A percentile compares a stretch with the other conserved stretches of the same genome.
These are phyloP conservation scores for Teratosphaeriaceae sp. DNA, from an alignment of 2,329 filamentous ascomycete genomes.

Conservation along the genomic window DNA sequence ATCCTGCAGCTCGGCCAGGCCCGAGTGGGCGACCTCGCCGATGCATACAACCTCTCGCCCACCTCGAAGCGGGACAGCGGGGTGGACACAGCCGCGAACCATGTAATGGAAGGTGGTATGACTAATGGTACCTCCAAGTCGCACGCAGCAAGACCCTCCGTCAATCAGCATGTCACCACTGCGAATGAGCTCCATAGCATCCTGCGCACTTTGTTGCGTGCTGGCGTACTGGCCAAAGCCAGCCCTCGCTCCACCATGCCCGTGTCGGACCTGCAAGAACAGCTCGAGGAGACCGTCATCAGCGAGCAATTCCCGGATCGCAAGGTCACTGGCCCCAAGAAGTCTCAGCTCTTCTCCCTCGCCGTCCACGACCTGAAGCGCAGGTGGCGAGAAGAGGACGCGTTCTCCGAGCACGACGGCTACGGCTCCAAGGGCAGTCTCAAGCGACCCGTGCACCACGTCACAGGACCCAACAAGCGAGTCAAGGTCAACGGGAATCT, in stretches of 20 bases:
- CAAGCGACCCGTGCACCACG: constrained; percentile 17
- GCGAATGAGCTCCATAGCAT: constrained; percentile 37
- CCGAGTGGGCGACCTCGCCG: constrained; percentile 61
- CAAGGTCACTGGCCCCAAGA: constrained; percentile 55
- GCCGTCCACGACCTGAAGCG: constrained; percentile 52
- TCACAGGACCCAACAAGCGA: constrained; percentile 23
- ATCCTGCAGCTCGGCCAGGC: constrained; percentile 73
- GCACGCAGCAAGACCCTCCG: too few relatives aligned
- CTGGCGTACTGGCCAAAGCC: constrained; percentile 63
- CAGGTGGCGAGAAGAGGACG: constrained; percentile 40
- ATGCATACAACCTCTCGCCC: constrained; percentile 48
- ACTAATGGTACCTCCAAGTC: constrained; percentile 12
- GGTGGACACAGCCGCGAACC: constrained; percentile 17
- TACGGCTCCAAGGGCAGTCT: constrained; percentile 19
- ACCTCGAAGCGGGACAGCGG: constrained; percentile 26
- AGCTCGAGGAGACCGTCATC: constrained; percentile 58
- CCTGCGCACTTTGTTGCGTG: constrained; percentile 48
- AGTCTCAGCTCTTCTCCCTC: constrained; percentile 56
- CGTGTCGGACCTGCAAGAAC: constrained; percentile 48
- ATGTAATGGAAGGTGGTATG: constrained; percentile 19
- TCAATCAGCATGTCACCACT: constrained; percentile 24
- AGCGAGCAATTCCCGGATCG: constrained; percentile 47
- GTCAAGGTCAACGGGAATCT: constrained; percentile 26
- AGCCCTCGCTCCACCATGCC: constrained; percentile 42
- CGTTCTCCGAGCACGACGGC: constrained; percentile 24